A percentile compares a stretch with the other conserved stretches of the same genome.
Conservation (phyloP, 2,329 filamentous ascomycete genomes). For the Colletotrichum agaves region DNA sequence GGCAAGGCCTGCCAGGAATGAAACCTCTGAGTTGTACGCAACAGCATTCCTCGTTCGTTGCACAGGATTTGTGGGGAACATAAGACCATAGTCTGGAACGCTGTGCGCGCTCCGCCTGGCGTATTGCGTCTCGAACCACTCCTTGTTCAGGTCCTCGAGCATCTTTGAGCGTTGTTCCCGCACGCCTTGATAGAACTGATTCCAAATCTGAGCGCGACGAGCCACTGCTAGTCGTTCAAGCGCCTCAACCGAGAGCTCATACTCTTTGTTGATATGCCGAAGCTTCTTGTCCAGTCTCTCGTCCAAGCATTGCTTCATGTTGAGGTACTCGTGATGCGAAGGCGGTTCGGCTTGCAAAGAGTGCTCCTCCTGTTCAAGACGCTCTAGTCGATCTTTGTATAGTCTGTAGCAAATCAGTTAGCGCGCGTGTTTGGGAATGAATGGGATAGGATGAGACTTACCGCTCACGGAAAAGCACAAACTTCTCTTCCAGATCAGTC, state of each 20-base stretch:
- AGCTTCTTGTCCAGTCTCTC: constrained; percentile 84
- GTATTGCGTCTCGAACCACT: constrained; percentile 93
- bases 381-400: constrained; percentile 87
- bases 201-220: constrained; percentile 85
- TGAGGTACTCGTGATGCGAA: constrained; percentile 92
- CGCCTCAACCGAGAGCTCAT: constrained; percentile 78
- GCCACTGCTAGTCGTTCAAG: constrained; percentile 81
- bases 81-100: constrained; percentile 82
- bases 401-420: constrained; percentile 64
- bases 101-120: constrained; percentile 85
- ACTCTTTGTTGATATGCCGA: constrained; percentile 77
- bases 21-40: constrained; percentile 95
- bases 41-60: constrained; percentile 87
- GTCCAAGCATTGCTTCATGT: constrained; percentile 89
- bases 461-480: constrained; percentile 85
- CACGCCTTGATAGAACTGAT: constrained; percentile 88
- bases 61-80: constrained; percentile 79
- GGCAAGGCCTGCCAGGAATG: constrained; percentile 86
- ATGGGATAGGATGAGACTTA: constrained; percentile 49
- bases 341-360: constrained; percentile 68
- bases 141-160: constrained; percentile 83
- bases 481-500: constrained; percentile 85
- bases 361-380: constrained; percentile 77
- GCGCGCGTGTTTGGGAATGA: background rate
- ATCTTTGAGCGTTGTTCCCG: constrained; percentile 84